A percentile compares a stretch with the other conserved stretches of the same genome.
phyloP scores from a whole-genome alignment of 805 yeast species.

The Clavispora vitiphila region DNA sequence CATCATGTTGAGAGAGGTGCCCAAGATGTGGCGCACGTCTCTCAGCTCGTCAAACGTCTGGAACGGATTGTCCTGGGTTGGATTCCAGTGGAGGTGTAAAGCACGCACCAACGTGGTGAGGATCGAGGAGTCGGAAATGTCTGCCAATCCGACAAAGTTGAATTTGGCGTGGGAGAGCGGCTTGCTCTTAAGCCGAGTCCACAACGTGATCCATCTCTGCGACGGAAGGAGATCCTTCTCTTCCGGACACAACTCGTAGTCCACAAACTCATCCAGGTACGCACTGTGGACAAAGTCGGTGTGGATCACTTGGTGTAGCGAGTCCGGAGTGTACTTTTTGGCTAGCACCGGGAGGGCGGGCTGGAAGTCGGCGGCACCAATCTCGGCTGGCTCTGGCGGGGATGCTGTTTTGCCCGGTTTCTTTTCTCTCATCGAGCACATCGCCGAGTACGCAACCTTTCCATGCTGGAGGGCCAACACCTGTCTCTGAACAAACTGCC shows the following conservation, averaged over 20 bases:
- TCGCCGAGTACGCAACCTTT: slow-evolving; percentile 46
- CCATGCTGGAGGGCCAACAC: slow-evolving; percentile 54
- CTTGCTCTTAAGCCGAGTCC: slow-evolving; percentile 25
- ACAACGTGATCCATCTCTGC: slow-evolving; percentile 38
- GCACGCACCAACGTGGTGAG: slow-evolving; percentile 39
- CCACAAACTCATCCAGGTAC: slow-evolving; percentile 31
- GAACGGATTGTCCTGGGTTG: slow-evolving; percentile 26
- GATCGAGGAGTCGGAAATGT: slow-evolving; percentile 34
- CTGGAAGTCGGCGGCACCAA: no score
- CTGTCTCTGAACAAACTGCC: slow-evolving; percentile 46
- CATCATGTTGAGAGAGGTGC: slow-evolving; percentile 10
- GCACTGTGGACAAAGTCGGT: slow-evolving; percentile 37
- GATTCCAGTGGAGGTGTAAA: slow-evolving; percentile 39
- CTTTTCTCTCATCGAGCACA: slow-evolving; percentile 37
- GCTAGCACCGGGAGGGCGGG: slow-evolving; percentile 16
- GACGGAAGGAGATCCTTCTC: slow-evolving; percentile 26
- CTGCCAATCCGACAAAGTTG: slow-evolving; percentile 34
- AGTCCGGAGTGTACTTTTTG: slow-evolving; percentile 22
- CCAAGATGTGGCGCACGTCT: slow-evolving; percentile 26
- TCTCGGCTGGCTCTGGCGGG: no score
- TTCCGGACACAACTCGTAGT: slow-evolving; percentile 29
- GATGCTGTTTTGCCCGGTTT: no score
- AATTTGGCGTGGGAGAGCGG: slow-evolving; percentile 16
- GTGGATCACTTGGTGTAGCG: slow-evolving; percentile 24
- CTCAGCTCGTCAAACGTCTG: slow-evolving; percentile 27